These are phyloP conservation scores for Taxawa tesnikishii DNA, from an alignment of 2,329 filamentous ascomycete species.

Conservation along the genomic window DNA sequence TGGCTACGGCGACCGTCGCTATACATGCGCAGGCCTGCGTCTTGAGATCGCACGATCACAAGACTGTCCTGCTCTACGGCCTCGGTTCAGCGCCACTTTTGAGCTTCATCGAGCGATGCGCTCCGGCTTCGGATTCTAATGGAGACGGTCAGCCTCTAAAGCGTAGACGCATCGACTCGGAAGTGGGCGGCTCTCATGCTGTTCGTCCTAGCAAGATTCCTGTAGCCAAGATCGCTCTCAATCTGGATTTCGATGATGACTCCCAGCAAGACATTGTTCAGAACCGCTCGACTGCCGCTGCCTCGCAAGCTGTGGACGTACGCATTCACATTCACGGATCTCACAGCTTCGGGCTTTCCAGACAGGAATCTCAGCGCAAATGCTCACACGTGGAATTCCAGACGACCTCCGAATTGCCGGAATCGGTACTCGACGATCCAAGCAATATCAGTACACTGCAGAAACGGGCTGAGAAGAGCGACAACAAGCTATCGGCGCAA, in stretches of 20 bases:
- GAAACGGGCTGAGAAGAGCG: slow-evolving; percentile 1
- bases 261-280: too few species aligned
- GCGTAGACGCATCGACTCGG: neutral
- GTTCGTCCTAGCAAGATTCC: neutral
- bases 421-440: neutral
- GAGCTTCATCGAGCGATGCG: too few species aligned
- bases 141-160: too few species aligned
- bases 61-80: too few species aligned
- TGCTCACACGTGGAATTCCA: neutral
- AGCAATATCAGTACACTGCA: slow-evolving; percentile 1
- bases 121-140: too few species aligned
- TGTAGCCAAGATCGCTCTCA: neutral
- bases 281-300: neutral
- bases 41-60: too few species aligned
- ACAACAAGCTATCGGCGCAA: slow-evolving; percentile 1
- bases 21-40: too few species aligned
- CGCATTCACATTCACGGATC: neutral
- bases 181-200: too few species aligned
- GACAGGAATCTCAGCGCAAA: neutral
- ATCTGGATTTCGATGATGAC: neutral
- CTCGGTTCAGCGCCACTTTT: too few species aligned
- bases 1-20: too few species aligned
- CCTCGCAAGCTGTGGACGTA: neutral
- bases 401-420: neutral
- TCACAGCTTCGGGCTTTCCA: slow-evolving; percentile 2